A percentile compares a stretch with the other conserved stretches of the same genome.
phyloP scores from a whole-genome alignment of 192 early-diverging fungal genomes.

The Coemansia sp. region DNA sequence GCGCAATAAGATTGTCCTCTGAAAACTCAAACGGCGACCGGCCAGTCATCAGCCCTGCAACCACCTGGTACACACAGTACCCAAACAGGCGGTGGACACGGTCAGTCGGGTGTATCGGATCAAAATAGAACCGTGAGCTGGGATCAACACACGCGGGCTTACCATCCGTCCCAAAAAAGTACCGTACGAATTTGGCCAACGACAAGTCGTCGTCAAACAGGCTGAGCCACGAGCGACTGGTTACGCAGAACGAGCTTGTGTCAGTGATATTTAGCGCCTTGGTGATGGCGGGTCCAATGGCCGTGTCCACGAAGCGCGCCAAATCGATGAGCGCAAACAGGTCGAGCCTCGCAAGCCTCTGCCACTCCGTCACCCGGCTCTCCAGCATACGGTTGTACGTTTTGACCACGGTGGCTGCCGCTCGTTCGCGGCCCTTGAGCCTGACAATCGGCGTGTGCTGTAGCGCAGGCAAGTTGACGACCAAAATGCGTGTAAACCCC shows the following conservation, averaged over 20 bases:
- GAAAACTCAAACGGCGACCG: constrained; percentile 5
- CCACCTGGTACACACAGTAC: constrained; percentile 8
- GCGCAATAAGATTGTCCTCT: constrained; percentile 4
- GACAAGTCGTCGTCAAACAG: constrained; percentile 26
- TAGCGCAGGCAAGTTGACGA: constrained; percentile 27
- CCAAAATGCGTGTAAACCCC: constrained; percentile 31
- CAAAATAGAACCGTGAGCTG: constrained; percentile 18
- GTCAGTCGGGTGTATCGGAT: constrained; percentile 38
- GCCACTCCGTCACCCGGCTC: constrained; percentile 15
- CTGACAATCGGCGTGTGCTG: constrained; percentile 32
- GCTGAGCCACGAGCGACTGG: constrained; percentile 9
- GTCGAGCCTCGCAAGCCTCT: neutral
- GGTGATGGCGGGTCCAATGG: constrained; percentile 6
- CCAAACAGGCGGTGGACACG: constrained; percentile 41
- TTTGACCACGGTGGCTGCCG: constrained; percentile 13
- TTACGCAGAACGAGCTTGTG: constrained; percentile 16
- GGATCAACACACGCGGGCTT: constrained; percentile 18
- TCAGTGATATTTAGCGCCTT: constrained; percentile 18
- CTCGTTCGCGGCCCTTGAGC: constrained; percentile 1
- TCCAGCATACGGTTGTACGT: constrained; percentile 25
- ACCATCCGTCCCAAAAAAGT: neutral
- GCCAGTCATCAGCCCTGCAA: neutral
- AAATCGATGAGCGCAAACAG: constrained; percentile 26
- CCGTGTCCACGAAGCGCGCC: constrained; percentile 10
- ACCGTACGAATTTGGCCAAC: constrained; percentile 8